Evolutionary conservation across 805 yeast species (phyloP), one percentile per base, ranked within the genome.

Genomic region (Zygoascus flipseniorum): DNA sequence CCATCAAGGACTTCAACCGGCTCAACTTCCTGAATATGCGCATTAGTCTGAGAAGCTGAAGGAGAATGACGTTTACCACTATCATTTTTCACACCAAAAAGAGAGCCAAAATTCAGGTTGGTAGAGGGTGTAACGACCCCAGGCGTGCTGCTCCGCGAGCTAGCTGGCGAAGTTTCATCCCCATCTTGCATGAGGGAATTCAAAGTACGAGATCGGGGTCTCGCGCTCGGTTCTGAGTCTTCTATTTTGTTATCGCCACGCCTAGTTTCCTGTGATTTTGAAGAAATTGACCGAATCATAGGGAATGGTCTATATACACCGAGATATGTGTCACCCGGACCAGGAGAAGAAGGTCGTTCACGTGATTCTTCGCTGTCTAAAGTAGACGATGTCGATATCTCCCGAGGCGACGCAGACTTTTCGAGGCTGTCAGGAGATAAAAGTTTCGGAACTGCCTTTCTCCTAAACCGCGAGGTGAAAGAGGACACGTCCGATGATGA

Each of bases 171-270:
- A 19, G 18, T 26, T 14, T 23, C n/a, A n/a, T 42, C 49, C 8
- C 19, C 35, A 13, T 43, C 46, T 8, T 48, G 52, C 18, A 37
- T 37, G 2, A 58, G 50, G 2, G 62, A 56, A n/a, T 60, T 56
- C 43, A 58, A 50, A 8, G 62, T 58, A 16, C 55, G 47, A 35
- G 57, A 52, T 26, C 62, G 47, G n/a, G 58, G 62, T 28, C 62
- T 43, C 9, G 16, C 52, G 14, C 19, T n/a, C 13, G 13, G 16
- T 35, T 47, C 32, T 11, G 51, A 8, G 8, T 31, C 47, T 3
- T 39, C 43, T 9, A 20, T 31, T 14, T 28, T 16, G 26, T 16
- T 31, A 20, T 18, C 35, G 2, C 42, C n/a, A 14, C 26, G 35
- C 14, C 48, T 45, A 18, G 31, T 56, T 31, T 54, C 54, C 18